Conservation (phyloP, 2,329 filamentous ascomycete genomes). For the Elsinoe arachidis region DNA sequence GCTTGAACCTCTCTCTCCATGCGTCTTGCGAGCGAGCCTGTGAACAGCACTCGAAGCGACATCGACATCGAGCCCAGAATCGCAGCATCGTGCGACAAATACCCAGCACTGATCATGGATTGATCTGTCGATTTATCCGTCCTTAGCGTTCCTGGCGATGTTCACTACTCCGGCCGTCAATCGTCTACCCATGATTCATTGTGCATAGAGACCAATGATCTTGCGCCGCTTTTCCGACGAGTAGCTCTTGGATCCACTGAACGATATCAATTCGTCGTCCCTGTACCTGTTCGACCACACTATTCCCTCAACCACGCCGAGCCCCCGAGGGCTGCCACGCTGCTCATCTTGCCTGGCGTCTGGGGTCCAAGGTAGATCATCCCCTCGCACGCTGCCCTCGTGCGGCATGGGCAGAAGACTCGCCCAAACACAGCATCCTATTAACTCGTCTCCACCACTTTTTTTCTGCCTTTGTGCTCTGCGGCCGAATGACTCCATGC, state of each 20-base stretch:
- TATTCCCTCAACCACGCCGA: neutral
- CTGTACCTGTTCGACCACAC: neutral
- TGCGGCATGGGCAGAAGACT: conserved; percentile 5
- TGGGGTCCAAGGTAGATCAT: neutral
- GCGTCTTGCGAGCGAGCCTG: too few relatives aligned
- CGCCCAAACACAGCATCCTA: neutral
- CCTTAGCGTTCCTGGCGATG: conserved; percentile 1
- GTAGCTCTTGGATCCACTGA: neutral
- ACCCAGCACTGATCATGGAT: neutral
- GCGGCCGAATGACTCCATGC: neutral
- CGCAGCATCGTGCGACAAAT: too few relatives aligned
- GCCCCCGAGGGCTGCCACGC: neutral
- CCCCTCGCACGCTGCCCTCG: neutral
- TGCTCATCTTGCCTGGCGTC: neutral
- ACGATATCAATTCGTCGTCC: neutral
- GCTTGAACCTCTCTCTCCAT: too few relatives aligned
- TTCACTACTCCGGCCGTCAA: neutral
- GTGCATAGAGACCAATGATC: neutral
- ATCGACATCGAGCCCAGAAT: too few relatives aligned
- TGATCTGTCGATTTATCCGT: neutral
- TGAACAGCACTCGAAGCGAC: too few relatives aligned
- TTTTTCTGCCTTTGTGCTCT: neutral
- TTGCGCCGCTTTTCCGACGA: neutral
- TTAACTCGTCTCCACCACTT: neutral
- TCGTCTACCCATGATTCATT: neutral